phyloP scores from a whole-genome alignment of 1,284 basidiomycete species.

The Rhodotorula sp. region DNA sequence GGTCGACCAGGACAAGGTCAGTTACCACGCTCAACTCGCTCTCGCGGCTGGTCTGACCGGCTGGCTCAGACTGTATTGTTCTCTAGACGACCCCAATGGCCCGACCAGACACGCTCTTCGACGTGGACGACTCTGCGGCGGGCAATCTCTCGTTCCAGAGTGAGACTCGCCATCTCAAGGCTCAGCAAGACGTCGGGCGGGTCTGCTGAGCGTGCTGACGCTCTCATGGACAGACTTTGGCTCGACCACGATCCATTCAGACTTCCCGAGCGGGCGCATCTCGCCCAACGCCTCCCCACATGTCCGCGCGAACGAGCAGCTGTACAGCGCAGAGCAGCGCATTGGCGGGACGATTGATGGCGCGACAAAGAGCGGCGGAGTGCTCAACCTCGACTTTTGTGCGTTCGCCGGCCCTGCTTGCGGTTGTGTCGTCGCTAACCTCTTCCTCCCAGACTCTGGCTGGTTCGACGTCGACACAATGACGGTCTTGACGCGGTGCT shows the following conservation, averaged over 20 bases:
- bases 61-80: too few species aligned
- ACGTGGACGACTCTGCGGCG: slow-evolving; percentile 18
- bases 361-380: slow-evolving; percentile 36
- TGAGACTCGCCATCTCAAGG: background rate
- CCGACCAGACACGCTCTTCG: slow-evolving; percentile 24
- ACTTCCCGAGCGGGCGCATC: slow-evolving; percentile 37
- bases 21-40: too few species aligned
- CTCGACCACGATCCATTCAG: slow-evolving; percentile 27
- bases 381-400: slow-evolving; percentile 40
- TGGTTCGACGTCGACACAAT: slow-evolving; percentile 55
- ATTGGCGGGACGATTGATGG: slow-evolving; percentile 26
- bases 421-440: background rate
- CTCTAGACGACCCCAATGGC: slow-evolving; percentile 1
- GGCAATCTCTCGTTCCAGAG: slow-evolving; percentile 27
- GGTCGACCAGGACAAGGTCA: too few species aligned
- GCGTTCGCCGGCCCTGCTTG: background rate
- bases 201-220: background rate
- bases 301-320: slow-evolving; percentile 15
- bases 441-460: slow-evolving; percentile 46
- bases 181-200: background rate
- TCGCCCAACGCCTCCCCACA: slow-evolving; percentile 34
- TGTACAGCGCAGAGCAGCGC: slow-evolving; percentile 31
- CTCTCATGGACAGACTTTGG: slow-evolving; percentile 22
- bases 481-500: slow-evolving; percentile 52
- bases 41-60: too few species aligned